phyloP scores from a whole-genome alignment of 768 basidiomycete species.

The Boletus rubropictus region DNA sequence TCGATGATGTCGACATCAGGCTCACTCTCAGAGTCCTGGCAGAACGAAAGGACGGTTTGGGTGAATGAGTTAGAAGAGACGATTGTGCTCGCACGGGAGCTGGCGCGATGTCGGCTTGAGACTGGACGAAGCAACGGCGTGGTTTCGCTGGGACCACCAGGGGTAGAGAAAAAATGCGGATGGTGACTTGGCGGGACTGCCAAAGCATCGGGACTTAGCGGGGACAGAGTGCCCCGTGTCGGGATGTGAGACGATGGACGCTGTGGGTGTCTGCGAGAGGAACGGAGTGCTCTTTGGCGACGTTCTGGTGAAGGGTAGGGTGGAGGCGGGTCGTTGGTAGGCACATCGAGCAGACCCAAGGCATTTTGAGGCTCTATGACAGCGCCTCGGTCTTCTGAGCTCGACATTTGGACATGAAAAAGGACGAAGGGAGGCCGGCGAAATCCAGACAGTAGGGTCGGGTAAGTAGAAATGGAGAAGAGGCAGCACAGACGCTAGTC shows the following conservation, averaged over 20 bases:
- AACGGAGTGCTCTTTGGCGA: constrained; percentile 33
- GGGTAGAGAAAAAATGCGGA: constrained; percentile 20
- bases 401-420: constrained; percentile 8
- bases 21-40: constrained; percentile 47
- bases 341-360: constrained; percentile 7
- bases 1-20: constrained; percentile 34
- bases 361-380: constrained; percentile 3
- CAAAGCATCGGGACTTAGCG: constrained; percentile 33
- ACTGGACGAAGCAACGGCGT: constrained; percentile 43
- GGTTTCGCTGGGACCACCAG: constrained; percentile 37
- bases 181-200: constrained; percentile 20
- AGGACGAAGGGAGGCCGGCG: not conserved
- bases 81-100: constrained; percentile 52
- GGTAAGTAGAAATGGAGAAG: too few species aligned
- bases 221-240: constrained; percentile 27
- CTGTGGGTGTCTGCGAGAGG: constrained; percentile 27
- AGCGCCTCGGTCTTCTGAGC: not conserved
- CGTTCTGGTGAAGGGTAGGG: constrained; percentile 57
- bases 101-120: constrained; percentile 43
- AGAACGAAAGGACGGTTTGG: constrained; percentile 67
- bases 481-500: too few species aligned
- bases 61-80: constrained; percentile 47
- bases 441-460: not conserved
- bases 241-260: constrained; percentile 27
- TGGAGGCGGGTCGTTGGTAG: constrained; percentile 55